Conservation (phyloP, 2,329 filamentous ascomycete species). For the Colletotrichum phormii region DNA sequence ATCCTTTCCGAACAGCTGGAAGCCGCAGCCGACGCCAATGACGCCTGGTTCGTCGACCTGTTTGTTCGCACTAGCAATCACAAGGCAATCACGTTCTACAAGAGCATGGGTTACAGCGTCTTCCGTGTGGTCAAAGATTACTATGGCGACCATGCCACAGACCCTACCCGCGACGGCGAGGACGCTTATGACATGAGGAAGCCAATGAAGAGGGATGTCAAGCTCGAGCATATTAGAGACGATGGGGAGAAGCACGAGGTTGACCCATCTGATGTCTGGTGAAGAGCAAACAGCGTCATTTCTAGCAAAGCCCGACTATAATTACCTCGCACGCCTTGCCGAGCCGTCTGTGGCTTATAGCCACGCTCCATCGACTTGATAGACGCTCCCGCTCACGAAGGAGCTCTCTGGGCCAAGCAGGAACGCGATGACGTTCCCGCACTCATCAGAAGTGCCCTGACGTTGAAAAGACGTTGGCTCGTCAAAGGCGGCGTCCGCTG, state of each 20-base stretch:
- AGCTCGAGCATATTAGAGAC: slow-evolving; percentile 79
- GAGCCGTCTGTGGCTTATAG: slow-evolving; percentile 40
- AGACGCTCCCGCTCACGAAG: slow-evolving; percentile 59
- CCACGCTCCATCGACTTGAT: slow-evolving; percentile 60
- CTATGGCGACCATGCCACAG: slow-evolving; percentile 85
- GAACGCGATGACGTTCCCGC: slow-evolving; percentile 59
- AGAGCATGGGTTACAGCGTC: slow-evolving; percentile 90
- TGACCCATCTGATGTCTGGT: slow-evolving; percentile 88
- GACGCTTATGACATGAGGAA: slow-evolving; percentile 99
- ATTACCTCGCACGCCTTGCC: background rate
- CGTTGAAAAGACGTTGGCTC: slow-evolving; percentile 55
- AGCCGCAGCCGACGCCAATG: slow-evolving; percentile 80
- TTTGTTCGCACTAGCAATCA: slow-evolving; percentile 92
- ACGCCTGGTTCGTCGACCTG: slow-evolving; percentile 95
- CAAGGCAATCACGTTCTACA: slow-evolving; percentile 89
- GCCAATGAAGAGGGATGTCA: slow-evolving; percentile 82
- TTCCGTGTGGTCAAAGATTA: slow-evolving; percentile 91
- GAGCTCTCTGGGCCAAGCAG: slow-evolving; percentile 59
- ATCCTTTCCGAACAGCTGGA: slow-evolving; percentile 86
- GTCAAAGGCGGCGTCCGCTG: slow-evolving; percentile 54
- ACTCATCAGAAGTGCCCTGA: slow-evolving; percentile 60
- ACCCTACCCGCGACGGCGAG: slow-evolving; percentile 73
- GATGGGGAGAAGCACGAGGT: slow-evolving; percentile 85
- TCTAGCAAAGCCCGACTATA: background rate
- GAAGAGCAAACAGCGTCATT: slow-evolving; percentile 39